A percentile compares a stretch with the other conserved stretches of the same genome.
Conservation (phyloP, 306 rosid genomes). For the Casuarina cunninghamiana region DNA sequence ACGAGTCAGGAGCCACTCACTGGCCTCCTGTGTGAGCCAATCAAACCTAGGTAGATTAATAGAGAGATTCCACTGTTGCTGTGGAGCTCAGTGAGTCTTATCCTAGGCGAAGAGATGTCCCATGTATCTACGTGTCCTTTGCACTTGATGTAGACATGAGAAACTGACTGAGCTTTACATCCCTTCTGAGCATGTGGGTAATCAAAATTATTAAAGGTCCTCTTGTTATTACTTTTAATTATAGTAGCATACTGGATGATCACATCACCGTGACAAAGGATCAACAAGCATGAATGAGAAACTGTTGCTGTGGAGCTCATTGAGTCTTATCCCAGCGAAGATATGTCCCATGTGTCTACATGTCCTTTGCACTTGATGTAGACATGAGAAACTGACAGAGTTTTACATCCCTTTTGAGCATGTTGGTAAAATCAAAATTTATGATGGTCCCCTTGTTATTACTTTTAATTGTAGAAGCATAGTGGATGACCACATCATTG, state of each 20-base stretch:
- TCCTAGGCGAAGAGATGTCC: background rate
- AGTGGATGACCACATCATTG: conserved; percentile 3
- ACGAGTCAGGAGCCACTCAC: background rate
- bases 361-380: background rate
- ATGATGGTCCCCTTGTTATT: background rate
- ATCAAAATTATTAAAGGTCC: background rate
- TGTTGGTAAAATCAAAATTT: background rate
- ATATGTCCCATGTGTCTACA: background rate
- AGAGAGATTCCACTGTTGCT: background rate
- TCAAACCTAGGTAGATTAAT: background rate
- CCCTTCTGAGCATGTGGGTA: background rate
- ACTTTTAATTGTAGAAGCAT: background rate
- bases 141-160: background rate
- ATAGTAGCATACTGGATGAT: background rate
- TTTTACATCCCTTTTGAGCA: conserved; percentile 4
- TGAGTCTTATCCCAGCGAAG: background rate
- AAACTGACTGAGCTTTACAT: background rate
- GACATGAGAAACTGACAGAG: background rate
- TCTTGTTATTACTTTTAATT: background rate
- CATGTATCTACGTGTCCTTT: background rate
- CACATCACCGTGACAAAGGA: background rate
- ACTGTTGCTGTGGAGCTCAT: background rate
- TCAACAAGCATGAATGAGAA: background rate
- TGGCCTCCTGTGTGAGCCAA: background rate
- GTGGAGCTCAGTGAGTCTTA: background rate